Evolutionary conservation across 768 basidiomycete species (phyloP).

Genomic region (Suillus fuscotomentosus): DNA sequence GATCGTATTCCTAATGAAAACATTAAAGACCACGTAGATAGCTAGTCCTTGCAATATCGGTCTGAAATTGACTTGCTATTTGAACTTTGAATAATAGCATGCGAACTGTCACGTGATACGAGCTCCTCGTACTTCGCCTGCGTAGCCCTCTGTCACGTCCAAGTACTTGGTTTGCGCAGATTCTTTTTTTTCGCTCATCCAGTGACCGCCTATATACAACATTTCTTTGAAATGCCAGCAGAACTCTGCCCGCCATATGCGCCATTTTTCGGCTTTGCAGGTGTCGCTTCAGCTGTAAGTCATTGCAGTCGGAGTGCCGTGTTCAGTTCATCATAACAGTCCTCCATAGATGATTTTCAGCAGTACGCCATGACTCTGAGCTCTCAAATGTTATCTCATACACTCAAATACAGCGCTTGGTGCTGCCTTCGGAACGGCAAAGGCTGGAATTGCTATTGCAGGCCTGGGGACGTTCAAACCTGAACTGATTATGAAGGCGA

Average conservation of each 20-base stretch:
- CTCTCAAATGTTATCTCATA: slow-evolving; percentile 2
- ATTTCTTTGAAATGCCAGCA: slow-evolving; percentile 42
- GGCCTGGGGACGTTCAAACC: slow-evolving; percentile 92
- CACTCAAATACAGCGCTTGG: slow-evolving; percentile 68
- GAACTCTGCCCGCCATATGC: slow-evolving; percentile 86
- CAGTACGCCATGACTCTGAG: slow-evolving; percentile 55
- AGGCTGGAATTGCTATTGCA: slow-evolving; percentile 95
- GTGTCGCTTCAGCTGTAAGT: slow-evolving; percentile 89
- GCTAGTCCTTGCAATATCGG: background rate
- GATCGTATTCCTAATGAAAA: slow-evolving; percentile 4
- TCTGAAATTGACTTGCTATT: background rate
- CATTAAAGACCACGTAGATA: background rate
- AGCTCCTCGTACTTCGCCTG: slow-evolving; percentile 1
- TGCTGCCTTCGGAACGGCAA: slow-evolving; percentile 94
- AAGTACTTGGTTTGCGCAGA: background rate
- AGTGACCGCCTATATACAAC: background rate
- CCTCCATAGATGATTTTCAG: slow-evolving; percentile 87
- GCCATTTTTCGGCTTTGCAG: slow-evolving; percentile 97
- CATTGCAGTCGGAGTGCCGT: background rate
- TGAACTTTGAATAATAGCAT: too few species aligned
- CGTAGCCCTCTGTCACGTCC: background rate
- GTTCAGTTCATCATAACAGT: background rate
- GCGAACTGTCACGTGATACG: background rate
- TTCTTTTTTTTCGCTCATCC: background rate
- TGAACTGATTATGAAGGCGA: slow-evolving; percentile 97